phyloP scores from a whole-genome alignment of 2,329 filamentous ascomycete genomes.

The Meredithiella fracta region DNA sequence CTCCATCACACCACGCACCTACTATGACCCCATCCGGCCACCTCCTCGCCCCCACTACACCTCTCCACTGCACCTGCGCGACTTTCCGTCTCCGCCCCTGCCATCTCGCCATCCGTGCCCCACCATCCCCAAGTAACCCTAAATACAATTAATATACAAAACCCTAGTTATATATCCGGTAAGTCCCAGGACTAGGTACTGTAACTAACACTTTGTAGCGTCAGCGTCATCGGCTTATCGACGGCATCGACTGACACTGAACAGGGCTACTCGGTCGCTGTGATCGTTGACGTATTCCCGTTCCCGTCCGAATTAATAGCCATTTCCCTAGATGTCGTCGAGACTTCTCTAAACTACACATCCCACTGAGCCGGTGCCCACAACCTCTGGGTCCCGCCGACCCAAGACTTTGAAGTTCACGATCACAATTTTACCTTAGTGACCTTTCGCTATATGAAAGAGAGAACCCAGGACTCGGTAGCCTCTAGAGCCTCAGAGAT shows the following conservation, averaged over 20 bases:
- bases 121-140: not conserved
- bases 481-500: constrained; percentile 23
- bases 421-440: constrained; percentile 28
- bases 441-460: constrained; percentile 28
- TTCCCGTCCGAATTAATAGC: constrained; percentile 30
- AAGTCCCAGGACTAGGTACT: not conserved
- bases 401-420: constrained; percentile 20
- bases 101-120: not conserved
- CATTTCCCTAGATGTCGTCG: constrained; percentile 14
- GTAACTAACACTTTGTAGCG: constrained; percentile 22
- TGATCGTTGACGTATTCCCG: constrained; percentile 32
- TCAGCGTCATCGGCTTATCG: constrained; percentile 36
- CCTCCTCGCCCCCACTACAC: not conserved
- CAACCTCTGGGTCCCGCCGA: constrained; percentile 32
- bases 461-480: constrained; percentile 16
- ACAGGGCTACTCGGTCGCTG: constrained; percentile 25
- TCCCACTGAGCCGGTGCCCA: constrained; percentile 43
- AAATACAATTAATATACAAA: no score
- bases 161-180: not conserved
- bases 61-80: not conserved
- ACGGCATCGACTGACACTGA: constrained; percentile 30
- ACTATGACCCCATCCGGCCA: not conserved
- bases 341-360: constrained; percentile 32
- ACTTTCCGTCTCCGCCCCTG: not conserved
- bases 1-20: not conserved